Base-by-base conservation (phyloP, 129 eudicot species). In the Ambrosia trifida region DNA sequence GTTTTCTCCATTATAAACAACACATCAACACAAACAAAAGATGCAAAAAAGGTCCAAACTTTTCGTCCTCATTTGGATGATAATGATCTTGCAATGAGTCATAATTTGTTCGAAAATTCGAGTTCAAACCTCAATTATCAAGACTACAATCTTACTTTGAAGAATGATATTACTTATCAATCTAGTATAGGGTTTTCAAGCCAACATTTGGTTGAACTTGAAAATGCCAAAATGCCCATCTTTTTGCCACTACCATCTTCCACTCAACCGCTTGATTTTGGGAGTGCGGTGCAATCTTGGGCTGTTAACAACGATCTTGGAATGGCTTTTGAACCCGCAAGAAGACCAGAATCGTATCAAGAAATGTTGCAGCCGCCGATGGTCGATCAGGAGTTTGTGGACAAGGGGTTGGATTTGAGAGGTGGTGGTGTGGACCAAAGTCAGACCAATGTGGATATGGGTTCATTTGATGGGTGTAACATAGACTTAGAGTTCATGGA, bases 401-500 rank as follows among this genome's bases (percentile, higher is more conserved):
- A 68, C 61, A 68, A 58, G 41, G 75, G 72, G 31, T 50, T 54
- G 47, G 75, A 76, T n/a, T 14, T 70, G 44, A 74, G 68, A 30
- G 66, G 31, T 19, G 80, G 49, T 53, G 73, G 76, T 56, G 73
- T 32, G 47, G 61, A 54, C 17, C 73, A 43, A 7, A 53, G 11
- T 24, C 82, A 63, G n/a, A 78, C 68, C 31, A 70, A 74, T 12
- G 17, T 63, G 32, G 78, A 64, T 8, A 75, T 81, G 73, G 77
- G 76, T 72, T 67, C 81, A 3, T 86, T 89, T 67, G 85, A 78
- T 31, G 82, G 68, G 41, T 58, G 86, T 75, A 78, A 79, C 85
- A 84, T 85, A 72, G 97, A 87, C 74, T 87, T 85, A 64, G 91
- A 83, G 72, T 84, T 89, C 79, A 78, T 86, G 85, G 91, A 89